These are phyloP conservation scores for Cinnamomum micranthum DNA, from an alignment of 164 flowering plant species.

Conservation along the genomic window DNA sequence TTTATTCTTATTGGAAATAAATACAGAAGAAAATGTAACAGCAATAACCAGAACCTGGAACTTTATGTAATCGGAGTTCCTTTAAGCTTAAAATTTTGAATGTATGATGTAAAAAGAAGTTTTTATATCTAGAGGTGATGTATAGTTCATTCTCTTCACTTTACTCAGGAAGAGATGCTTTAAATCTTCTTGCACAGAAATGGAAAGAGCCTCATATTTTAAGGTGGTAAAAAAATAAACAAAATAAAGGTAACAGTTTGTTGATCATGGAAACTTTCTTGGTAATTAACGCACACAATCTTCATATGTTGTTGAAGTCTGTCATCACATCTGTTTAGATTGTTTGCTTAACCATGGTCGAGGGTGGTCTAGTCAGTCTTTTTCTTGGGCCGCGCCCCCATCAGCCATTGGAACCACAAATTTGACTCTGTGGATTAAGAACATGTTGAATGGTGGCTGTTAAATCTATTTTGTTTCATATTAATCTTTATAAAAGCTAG, in stretches of 20 bases:
- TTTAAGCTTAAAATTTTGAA: not conserved
- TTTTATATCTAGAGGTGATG: not conserved
- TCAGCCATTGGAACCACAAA: too few species aligned
- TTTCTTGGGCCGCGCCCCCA: too few species aligned
- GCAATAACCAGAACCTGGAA: not conserved
- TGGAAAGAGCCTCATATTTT: not conserved
- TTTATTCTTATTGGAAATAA: conserved; percentile 3
- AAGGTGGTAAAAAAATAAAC: not conserved
- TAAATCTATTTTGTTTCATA: not conserved
- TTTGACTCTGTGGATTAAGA: too few species aligned
- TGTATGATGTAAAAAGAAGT: not conserved
- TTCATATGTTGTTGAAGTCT: too few species aligned
- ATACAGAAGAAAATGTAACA: not conserved
- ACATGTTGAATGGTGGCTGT: too few species aligned
- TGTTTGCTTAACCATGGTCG: too few species aligned
- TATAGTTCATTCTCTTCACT: not conserved
- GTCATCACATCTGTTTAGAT: too few species aligned
- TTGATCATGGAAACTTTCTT: too few species aligned
- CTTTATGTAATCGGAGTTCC: not conserved
- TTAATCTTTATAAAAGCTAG: not conserved
- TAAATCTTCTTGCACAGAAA: too few species aligned
- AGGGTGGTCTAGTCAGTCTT: too few species aligned
- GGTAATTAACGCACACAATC: too few species aligned
- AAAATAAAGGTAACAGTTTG: too few species aligned
- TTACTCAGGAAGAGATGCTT: not conserved